Evolutionary conservation across 129 eudicot species (phyloP), one percentile per base, ranked within the genome.

Genomic region (Flaveria sonorensis): DNA sequence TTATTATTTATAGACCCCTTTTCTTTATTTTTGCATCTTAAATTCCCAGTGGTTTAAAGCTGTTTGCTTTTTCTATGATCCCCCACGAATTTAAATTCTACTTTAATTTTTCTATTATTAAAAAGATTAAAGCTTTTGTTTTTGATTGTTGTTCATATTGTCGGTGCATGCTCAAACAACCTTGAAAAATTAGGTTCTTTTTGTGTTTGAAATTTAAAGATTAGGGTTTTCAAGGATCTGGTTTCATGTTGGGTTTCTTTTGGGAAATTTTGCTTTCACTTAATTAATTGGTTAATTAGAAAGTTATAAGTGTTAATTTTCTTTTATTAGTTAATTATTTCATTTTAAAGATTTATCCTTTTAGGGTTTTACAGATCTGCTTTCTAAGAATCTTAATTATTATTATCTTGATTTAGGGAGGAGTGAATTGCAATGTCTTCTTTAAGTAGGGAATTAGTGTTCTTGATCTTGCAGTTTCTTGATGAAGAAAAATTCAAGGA

Each of bases 401-500:
- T 47, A 2, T 53, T 19, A 18, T 62, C 68, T 70, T 81, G 82
- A 63, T 66, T 79, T 81, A 77, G 81, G 83, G 79, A 71, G 19
- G 72, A 53, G 53, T 21, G 68, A 39, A 70, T 73, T 30, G 72
- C 87, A 79, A 92, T 92, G 97, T 92, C 96, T 11, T 92, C 96
- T 80, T 87, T 91, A 48, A 91, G 95, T 64, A 89, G 95, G 82
- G 97, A 91, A 73, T 86, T 91, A 59, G 95, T 88, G 78, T 91
- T 91, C 88, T 63, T 91, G 85, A 91, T 91, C 80, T 80, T 87
- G 50, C 97, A 91, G 84, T 91, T 91, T 81, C 86, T 92, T 55
- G 97, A 92, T 87, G 97, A 92, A 77, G 97, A 92, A 71, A 92
- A 89, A 53, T 89, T 88, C 56, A 92, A 92, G 48, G 93, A 89